Evolutionary conservation across 495 filamentous ascomycete genomes (phyloP), one percentile per base, ranked within the genome.

Genomic region (Lophium mytilinum): DNA sequence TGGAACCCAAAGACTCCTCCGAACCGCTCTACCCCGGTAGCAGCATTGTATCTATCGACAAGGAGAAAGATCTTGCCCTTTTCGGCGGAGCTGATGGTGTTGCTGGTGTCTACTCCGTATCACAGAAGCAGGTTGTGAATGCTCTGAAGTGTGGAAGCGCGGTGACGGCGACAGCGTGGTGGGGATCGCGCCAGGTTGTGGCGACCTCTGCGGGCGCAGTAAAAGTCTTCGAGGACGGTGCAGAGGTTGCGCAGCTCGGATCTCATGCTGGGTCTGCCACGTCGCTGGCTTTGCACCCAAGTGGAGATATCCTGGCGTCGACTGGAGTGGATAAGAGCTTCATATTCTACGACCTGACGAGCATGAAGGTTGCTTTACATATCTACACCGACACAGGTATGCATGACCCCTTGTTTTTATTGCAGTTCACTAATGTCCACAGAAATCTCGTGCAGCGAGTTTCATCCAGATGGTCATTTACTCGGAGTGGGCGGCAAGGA

Each of bases 381-480:
- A 80, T 90, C 40, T 93, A 86, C 66, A 88, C 83, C 21, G 86
- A 94, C 68, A 78, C 86, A 57, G 80, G 91, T 95, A 84, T 69
- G 88, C 74, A 6, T 52, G 10, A 17, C 59, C 30, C 17, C 40
- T 9, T 52, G 12, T 10, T 34, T 40, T 52, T 52, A 21, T n/a
- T 45, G 46, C 46, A 19, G n/a, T 10, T 8, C 7, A 58, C 55
- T 39, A 40, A 48, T 73, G 80, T 15, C 12, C 17, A 12, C 61
- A 93, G 92, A 82, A 58, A 73, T 96, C 18, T 84, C 87, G 8
- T 79, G 86, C 45, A 87, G 84, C 55, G 79, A 83, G 41, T 96
- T 97, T 78, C 93, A 98, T 70, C 93, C 94, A 7, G 93, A 98
- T 71, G 93, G 93, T 35, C 87, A 95, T 63, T 78, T 98, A n/a